These are phyloP conservation scores for Coniophora puteana DNA, from an alignment of 1,284 basidiomycete species.

Conservation along the genomic window DNA sequence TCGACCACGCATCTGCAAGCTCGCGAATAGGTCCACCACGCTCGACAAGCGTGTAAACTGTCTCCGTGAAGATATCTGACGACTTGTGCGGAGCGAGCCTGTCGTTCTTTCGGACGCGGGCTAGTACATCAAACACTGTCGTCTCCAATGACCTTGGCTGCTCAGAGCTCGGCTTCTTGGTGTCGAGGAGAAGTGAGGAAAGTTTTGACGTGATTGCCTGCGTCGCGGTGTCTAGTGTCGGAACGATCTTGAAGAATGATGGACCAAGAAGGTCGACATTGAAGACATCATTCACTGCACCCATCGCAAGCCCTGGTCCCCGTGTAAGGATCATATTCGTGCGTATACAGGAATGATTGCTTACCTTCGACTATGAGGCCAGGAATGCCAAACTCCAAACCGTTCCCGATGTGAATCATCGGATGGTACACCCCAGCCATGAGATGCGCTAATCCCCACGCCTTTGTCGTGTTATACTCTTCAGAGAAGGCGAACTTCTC, in stretches of 20 bases:
- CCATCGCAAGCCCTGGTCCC: slow-evolving; percentile 3
- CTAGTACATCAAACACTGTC: slow-evolving; percentile 3
- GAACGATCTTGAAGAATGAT: background rate
- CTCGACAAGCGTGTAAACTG: background rate
- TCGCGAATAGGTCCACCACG: background rate
- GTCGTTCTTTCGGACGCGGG: slow-evolving; percentile 3
- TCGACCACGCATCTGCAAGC: slow-evolving; percentile 6
- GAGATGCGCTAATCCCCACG: slow-evolving; percentile 7
- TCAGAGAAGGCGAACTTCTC: slow-evolving; percentile 53
- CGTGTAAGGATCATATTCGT: background rate
- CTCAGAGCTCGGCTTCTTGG: background rate
- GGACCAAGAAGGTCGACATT: background rate
- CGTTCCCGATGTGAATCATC: slow-evolving; percentile 12
- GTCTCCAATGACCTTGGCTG: background rate
- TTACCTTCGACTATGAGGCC: slow-evolving; percentile 10
- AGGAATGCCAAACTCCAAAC: slow-evolving; percentile 8
- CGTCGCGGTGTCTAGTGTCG: background rate
- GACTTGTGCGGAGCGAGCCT: background rate
- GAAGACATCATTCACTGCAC: background rate
- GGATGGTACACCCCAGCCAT: slow-evolving; percentile 8
- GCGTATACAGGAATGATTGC: background rate
- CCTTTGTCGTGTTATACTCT: slow-evolving; percentile 33
- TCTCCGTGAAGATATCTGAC: too few relatives aligned
- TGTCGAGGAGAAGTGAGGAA: slow-evolving; percentile 2
- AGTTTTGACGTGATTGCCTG: background rate